phyloP scores from a whole-genome alignment of 2,329 filamentous ascomycete genomes.

The Trichoderma brevicompactum region DNA sequence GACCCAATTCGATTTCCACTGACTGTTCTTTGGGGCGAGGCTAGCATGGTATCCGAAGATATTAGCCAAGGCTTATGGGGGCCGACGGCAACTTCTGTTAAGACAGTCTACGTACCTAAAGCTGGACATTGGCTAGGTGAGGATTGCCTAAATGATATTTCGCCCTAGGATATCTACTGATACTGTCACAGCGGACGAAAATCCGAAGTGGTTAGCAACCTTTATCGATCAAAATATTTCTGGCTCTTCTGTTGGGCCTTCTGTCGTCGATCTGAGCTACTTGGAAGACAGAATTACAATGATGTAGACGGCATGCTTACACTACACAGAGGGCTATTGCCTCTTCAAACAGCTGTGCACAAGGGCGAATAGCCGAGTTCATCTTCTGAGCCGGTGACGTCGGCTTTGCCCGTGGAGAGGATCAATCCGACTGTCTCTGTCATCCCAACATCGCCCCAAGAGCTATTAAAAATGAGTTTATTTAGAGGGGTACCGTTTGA shows the following conservation, averaged over 20 bases:
- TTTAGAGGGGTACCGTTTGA: not conserved
- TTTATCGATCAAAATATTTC: slow-evolving; percentile 14
- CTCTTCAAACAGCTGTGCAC: not conserved
- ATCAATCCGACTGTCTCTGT: not conserved
- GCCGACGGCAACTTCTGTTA: slow-evolving; percentile 10
- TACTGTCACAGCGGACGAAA: slow-evolving; percentile 1
- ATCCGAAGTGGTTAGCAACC: slow-evolving; percentile 4
- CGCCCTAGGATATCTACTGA: not conserved
- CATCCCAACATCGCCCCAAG: not conserved
- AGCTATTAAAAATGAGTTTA: not conserved
- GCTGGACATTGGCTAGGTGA: slow-evolving; percentile 20
- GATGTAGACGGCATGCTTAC: not conserved
- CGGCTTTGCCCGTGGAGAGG: not conserved
- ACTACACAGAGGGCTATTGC: not conserved
- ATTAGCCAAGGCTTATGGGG: slow-evolving; percentile 17
- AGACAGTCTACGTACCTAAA: slow-evolving; percentile 6
- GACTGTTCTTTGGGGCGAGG: slow-evolving; percentile 38
- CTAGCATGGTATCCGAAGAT: slow-evolving; percentile 34
- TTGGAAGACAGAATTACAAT: slow-evolving; percentile 4
- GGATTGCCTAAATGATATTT: not conserved
- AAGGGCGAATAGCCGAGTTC: not conserved
- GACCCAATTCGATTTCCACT: slow-evolving; percentile 31
- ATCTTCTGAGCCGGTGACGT: not conserved
- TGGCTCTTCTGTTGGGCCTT: not conserved
- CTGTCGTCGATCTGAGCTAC: not conserved